Evolutionary conservation across 169 alveolate species (phyloP), one percentile per base, ranked within the genome.

Genomic region (Plasmodium fragile): DNA sequence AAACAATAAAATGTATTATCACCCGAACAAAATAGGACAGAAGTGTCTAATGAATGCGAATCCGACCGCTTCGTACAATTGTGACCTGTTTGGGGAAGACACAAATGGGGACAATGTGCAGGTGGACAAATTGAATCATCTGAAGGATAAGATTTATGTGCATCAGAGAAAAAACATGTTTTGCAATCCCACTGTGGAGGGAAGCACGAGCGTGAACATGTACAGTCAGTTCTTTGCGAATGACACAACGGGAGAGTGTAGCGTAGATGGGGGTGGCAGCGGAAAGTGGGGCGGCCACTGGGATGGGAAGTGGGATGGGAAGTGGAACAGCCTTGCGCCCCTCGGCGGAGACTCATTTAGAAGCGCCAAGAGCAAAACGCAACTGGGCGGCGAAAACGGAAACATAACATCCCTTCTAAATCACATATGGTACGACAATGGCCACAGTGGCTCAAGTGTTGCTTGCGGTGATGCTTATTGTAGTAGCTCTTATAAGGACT

Each of bases 321-420:
- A 45, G 2, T 49, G 77, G 75, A 65, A 65, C 36, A 65, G 39
- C 75, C 22, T 65, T 28, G 75, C 75, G 6, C 36, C 75, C 30
- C 75, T 65, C 39, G 75, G 75, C 39, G 75, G 75, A 22, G 75
- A 85, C 10, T 39, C 45, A 4, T 41, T 77, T 85, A 85, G 65
- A 73, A 34, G 22, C n/a, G 34, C 30, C 39, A 85, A 39, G 30
- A 65, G 43, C n/a, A 55, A 18, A 73, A 53, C 32, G 7, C 83
- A 49, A 7, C n/a, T 59, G 32, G 22, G n/a, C 39, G 18, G 39
- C 25, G 85, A 72, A 34, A 77, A 53, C 16, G 80, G 45, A 43
- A 85, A 77, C 28, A 53, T 85, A 85, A 73, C 85, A 22, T 72
- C 93, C 80, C 75, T 85, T 75, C 79, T 85, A 85, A 85, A 85